Base-by-base conservation (phyloP, 2,329 filamentous ascomycete species). In the Fusarium nematophilum region DNA sequence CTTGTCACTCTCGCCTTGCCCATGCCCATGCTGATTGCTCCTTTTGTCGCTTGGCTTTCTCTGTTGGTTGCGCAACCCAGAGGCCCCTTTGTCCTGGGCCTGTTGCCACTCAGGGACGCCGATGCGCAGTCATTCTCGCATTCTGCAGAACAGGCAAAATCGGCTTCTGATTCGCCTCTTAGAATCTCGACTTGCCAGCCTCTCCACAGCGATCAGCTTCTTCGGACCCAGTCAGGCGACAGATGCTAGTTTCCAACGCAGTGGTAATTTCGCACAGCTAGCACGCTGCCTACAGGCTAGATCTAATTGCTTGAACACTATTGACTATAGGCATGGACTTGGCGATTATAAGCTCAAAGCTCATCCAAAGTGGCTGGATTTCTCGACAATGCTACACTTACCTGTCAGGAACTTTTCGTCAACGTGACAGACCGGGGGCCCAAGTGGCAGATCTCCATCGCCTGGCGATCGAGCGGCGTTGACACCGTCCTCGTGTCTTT, bases 91-190 rank as follows among this genome's bases (percentile, higher is more conserved):
- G 53, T 46, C 37, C 26, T 27, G 17, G 23, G 36, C 46, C 31
- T 29, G 45, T 66, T 57, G 62, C 66, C 64, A 67, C 66, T 40
- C 44, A 56, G 48, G 59, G 65, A 59, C 53, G 53, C 45, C n/a
- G n/a, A n/a, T n/a, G n/a, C n/a, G n/a, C n/a, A 38, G 30, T 59
- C 54, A 57, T 51, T n/a, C 31, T 29, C 38, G 27, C 53, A 44
- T 52, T 61, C 43, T 47, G 50, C 29, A 30, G 37, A 27, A 40
- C 21, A 38, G 36, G 27, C 21, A 34, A 42, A 34, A 48, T 51
- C 38, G 45, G 31, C 51, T 45, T 62, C 44, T 67, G 62, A 67
- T 68, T 68, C 58, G 62, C 36, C 47, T 51, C 31, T 43, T 42
- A 15, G 14, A 27, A 29, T 30, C 45, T 42, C 40, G 38, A 21